Evolutionary conservation across 139 green algal species (phyloP), one percentile per base, ranked within the genome.

Genomic region (Coelastrella sp.): DNA sequence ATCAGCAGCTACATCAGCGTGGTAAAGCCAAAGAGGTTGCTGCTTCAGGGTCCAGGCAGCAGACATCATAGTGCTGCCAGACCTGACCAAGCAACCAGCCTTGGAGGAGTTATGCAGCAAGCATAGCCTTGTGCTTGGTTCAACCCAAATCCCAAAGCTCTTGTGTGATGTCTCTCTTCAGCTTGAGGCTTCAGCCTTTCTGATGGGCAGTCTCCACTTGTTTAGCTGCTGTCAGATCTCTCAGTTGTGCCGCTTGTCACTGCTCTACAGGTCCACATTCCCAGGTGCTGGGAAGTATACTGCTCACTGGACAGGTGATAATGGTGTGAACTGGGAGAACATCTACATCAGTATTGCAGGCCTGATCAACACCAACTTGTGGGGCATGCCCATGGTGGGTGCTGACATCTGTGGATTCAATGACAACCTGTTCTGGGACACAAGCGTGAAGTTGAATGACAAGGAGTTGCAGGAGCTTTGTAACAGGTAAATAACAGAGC

Each of bases 291-390:
- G 78, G 2, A 64, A 48, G 13, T 84, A 48, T 32, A 62, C 78
- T 32, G 78, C 25, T 1, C 78, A 84, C 60, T 84, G 78, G 62
- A 64, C 86, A 37, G 86, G 86, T 25, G 89, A 92, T 84, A 92
- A 91, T 62, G 78, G 57, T 4, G 89, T 82, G 32, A 86, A 79
- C 69, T 92, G 89, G 89, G 75, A 86, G n/a, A 86, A 91, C 75
- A 67, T 92, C 41, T 62, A 72, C 17, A 78, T 79, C 48, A 66
- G 37, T 37, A 72, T 75, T 63, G 63, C 79, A 77, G 83, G 35
- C 60, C 25, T 63, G 75, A 38, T 83, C 37, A 83, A 73, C 59
- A 60, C 76, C 6, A 83, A 81, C 38, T 60, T 90, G 67, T 86
- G 79, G 71, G 89, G 89, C 5, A 64, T 89, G 50, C 43, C 81